Evolutionary conservation across 768 basidiomycete genomes (phyloP).

Genomic region (Paxillus involutus): DNA sequence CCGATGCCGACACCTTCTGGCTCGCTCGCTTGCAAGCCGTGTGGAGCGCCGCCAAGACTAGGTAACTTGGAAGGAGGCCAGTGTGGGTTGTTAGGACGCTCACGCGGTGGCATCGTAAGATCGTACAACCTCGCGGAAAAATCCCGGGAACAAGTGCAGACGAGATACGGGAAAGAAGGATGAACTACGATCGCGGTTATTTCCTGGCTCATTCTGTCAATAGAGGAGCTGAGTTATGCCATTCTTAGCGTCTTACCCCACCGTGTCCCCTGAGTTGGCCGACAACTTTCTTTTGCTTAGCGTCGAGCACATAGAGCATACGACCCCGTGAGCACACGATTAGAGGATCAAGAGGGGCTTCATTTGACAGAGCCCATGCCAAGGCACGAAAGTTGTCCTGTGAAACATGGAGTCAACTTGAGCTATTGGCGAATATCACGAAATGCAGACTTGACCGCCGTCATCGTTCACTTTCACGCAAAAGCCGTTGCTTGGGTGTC

Average conservation of each 20-base stretch:
- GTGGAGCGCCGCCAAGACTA: conserved; percentile 65
- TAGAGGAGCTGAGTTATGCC: neutral
- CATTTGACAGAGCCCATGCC: conserved; percentile 58
- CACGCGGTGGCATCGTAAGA: conserved; percentile 38
- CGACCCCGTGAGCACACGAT: conserved; percentile 55
- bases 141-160: conserved; percentile 75
- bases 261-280: conserved; percentile 69
- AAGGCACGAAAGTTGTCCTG: conserved; percentile 35
- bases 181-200: conserved; percentile 73
- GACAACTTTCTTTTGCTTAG: conserved; percentile 37
- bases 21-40: conserved; percentile 62
- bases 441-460: conserved; percentile 16
- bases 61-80: conserved; percentile 53
- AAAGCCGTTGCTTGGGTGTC: conserved; percentile 17
- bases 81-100: conserved; percentile 48
- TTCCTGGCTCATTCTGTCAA: conserved; percentile 36
- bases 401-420: conserved; percentile 6
- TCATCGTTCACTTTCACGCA: conserved; percentile 36
- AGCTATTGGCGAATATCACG: neutral
- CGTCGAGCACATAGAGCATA: conserved; percentile 56
- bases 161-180: conserved; percentile 53
- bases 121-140: conserved; percentile 71
- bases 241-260: conserved; percentile 47
- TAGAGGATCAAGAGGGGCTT: conserved; percentile 52
- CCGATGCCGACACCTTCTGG: conserved; percentile 58